Evolutionary conservation across 2,329 filamentous ascomycete genomes (phyloP), one percentile per base, ranked within the genome.

Genomic region (Aspergillus ochraceoroseus): DNA sequence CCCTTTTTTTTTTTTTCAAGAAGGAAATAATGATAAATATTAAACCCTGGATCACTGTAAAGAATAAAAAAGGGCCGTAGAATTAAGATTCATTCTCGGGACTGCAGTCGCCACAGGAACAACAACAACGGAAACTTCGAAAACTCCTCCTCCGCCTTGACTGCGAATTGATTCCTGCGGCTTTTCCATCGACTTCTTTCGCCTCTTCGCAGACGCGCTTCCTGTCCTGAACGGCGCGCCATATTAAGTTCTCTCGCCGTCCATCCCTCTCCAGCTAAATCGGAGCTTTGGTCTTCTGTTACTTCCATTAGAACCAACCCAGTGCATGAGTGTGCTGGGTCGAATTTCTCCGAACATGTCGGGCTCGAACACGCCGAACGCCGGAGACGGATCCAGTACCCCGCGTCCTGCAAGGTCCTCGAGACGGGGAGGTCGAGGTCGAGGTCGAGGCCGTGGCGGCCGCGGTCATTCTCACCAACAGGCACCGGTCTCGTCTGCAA

Each of bases 391-490:
- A 14, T 17, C 11, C 29, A 50, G 14, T 27, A 25, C 48, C 27
- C 39, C 55, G 34, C 56, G 51, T 14, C 17, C 23, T 14, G 46
- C 54, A 4, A 53, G 45, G 20, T 25, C 44, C 9, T 33, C 39
- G 12, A 42, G 56, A 48, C 57, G 59, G 27, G 52, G 57, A 51
- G 53, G 54, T 30, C 50, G 55, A 43, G 58, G 57, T 30, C 54
- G 57, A 51, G 53, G 54, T 30, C 50, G 55, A 43, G 58, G 57
- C 30, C 54, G 57, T 44, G 51, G 53, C 26, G 52, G 51, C 17
- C 54, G 54, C 22, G 48, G 53, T 14, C 23, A 30, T 28, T 40
- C 44, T 12, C 48, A 43, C 38, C 56, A 49, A 48, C 54, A 26
- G 18, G 28, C 43, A 12, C 39, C 38, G 14, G 29, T 38, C 11